Evolutionary conservation across 176 grass and related monocot genomes (phyloP).

Genomic region (Eragrostis curvula): DNA sequence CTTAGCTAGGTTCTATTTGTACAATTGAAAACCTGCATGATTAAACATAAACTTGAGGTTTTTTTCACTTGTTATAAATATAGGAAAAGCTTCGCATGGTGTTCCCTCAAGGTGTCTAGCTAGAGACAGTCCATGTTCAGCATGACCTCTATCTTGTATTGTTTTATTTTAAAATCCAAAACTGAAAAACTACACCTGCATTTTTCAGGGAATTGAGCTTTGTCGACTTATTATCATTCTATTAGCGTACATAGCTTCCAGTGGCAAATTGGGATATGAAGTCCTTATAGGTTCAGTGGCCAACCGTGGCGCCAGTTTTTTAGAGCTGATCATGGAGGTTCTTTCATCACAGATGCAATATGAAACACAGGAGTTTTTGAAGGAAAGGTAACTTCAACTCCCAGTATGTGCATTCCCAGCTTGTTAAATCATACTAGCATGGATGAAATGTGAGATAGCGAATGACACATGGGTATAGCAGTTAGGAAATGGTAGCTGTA

Average conservation of each 20-base stretch:
- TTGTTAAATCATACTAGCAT: not conserved
- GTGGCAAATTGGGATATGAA: slow-evolving; percentile 71
- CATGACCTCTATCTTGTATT: not conserved
- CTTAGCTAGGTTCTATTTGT: not conserved
- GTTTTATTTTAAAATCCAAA: slow-evolving; percentile 9
- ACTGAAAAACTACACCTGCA: not conserved
- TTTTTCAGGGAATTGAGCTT: slow-evolving; percentile 89
- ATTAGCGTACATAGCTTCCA: slow-evolving; percentile 89
- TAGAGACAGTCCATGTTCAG: not conserved
- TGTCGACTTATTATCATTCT: slow-evolving; percentile 69
- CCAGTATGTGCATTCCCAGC: not conserved
- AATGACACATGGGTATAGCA: not conserved
- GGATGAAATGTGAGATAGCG: not conserved
- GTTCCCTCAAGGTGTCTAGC: not conserved
- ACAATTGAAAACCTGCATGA: not conserved
- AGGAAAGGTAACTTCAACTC: slow-evolving; percentile 69
- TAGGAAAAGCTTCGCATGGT: not conserved
- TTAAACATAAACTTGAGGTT: not conserved
- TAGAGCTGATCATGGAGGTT: slow-evolving; percentile 74
- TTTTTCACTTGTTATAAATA: not conserved
- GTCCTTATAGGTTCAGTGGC: slow-evolving; percentile 63
- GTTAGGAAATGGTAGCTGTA: not conserved
- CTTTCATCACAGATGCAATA: slow-evolving; percentile 74
- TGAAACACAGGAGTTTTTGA: slow-evolving; percentile 47
- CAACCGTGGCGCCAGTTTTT: slow-evolving; percentile 56